These are phyloP conservation scores for Kockovaella imperatae DNA, from an alignment of 768 basidiomycete species.

Conservation along the genomic window DNA sequence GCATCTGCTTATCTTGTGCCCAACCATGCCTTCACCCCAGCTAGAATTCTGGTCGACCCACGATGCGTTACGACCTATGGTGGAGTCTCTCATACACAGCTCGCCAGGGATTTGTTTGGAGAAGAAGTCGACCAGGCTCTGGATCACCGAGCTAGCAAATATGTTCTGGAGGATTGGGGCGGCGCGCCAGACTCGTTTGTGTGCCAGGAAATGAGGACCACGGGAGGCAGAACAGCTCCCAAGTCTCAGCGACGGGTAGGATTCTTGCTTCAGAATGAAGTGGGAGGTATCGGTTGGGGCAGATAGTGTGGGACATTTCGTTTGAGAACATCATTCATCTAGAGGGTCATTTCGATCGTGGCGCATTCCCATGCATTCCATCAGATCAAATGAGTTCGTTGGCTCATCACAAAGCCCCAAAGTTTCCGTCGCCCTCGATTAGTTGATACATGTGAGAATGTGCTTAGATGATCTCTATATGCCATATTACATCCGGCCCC, in stretches of 20 bases:
- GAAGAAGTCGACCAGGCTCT: constrained; percentile 58
- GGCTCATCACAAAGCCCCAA: too few relatives aligned
- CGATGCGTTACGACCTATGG: constrained; percentile 97
- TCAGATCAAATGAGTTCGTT: too few relatives aligned
- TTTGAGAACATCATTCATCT: too few relatives aligned
- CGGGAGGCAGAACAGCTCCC: constrained; percentile 46
- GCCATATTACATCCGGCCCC: background rate
- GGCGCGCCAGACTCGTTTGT: constrained; percentile 96
- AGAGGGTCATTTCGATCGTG: too few relatives aligned
- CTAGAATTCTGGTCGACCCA: constrained; percentile 88
- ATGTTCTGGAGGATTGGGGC: constrained; percentile 88
- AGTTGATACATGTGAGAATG: too few relatives aligned
- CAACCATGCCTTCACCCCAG: constrained; percentile 76
- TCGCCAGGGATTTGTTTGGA: constrained; percentile 91
- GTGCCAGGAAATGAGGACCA: constrained; percentile 70
- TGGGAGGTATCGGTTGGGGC: too few relatives aligned
- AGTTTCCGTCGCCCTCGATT: too few relatives aligned
- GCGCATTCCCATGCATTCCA: too few relatives aligned
- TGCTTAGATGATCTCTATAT: too few relatives aligned
- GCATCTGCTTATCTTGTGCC: constrained; percentile 55
- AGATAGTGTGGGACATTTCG: too few relatives aligned
- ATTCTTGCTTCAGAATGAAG: constrained; percentile 46
- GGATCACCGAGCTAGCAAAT: constrained; percentile 51
- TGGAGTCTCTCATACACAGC: constrained; percentile 88
- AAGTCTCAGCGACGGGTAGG: constrained; percentile 45